Base-by-base conservation (phyloP, 2,329 filamentous ascomycete genomes). In the Berkeleyomyces rouxiae region DNA sequence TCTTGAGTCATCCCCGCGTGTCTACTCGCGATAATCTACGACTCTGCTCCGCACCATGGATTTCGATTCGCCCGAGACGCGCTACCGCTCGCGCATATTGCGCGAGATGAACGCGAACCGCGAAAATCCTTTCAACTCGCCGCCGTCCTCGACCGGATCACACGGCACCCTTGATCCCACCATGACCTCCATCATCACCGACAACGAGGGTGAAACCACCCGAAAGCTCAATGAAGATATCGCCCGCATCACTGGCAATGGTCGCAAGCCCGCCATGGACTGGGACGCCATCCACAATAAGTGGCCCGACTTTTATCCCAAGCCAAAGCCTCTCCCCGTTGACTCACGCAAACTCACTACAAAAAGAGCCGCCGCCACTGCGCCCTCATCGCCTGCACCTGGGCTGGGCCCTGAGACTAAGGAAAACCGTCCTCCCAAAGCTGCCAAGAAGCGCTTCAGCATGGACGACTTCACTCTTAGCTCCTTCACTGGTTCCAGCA, bases 121-220 rank as follows among this genome's bases (percentile, higher is more conserved):
- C 70, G 74, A 79, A 64, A 79, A 82, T 70, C 79, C 79, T 4
- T 82, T 81, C 72, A 80, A 79, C 71, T 82, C 79, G 23, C 80
- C 80, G 4, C 79, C 79, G 23, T 81, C 79, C 5, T 82, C 79
- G 5, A 82, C 79, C 39, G 79, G 79, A 62, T 79, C 78, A 61
- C 79, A 81, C 71, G 79, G 79, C 69, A 80, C 79, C 65, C 74
- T 82, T 66, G 80, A 78, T 68, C 76, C 78, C 61, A 82, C 79
- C 55, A 69, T 76, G 60, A 80, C 79, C 44, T 77, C 79, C 49
- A 72, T 82, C 67, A 79, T 80, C 65, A 76, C 78, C 63, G 76
- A 77, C 63, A 77, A 76, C 44, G 78, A 80, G 64, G 78, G 75
- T 70, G 79, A 82, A 69, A 80, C 78, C 39, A 81, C 79, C 47